Base-by-base conservation (phyloP, 2,329 filamentous ascomycete genomes). In the Sarocladium kiliense region DNA sequence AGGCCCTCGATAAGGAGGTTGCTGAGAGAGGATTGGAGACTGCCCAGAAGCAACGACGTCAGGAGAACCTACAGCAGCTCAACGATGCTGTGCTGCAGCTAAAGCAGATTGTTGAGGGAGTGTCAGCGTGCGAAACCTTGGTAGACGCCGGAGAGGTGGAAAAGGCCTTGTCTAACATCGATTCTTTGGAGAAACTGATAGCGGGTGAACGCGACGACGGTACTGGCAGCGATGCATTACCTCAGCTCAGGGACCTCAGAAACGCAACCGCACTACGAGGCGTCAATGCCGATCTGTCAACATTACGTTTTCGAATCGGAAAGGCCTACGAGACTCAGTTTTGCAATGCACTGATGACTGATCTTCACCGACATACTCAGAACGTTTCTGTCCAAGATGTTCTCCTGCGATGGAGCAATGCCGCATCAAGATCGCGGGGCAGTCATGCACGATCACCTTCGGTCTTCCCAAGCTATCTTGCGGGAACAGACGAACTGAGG, bases 81-180 rank as follows among this genome's bases (percentile, higher is more conserved):
- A 87, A 88, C 27, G 85, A 91, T 65, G 89, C 92, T 1, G 88
- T 96, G 2, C 79, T 86, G 62, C 94, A 99, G 67, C 78, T 99
- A 23, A 85, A 86, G 60, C 81, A 85, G 54, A 86, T 97, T 41
- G 86, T 96, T 1, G 80, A 88, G 41, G 85, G 85, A 1, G 81
- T 97, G 2, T 82, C 82, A 3, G 78, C 77, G 26, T 96, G 91
- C 63, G 93, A 97, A 68, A 78, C 84, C 26, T 73, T 93, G 30
- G 89, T 97, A 2, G 90, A 97, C 57, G 80, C 81, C 19, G 91
- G 91, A n/a, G 81, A 93, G 36, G 82, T 96, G 10, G 89, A 96
- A 55, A 80, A 85, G 59, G 93, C 92, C 6, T 79, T 96, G 36
- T 81, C 87, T 61, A 81, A 82, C 49, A 87, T 99, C 58, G 88